Evolutionary conservation across 768 basidiomycete species (phyloP).

Genomic region (Heimioporus sp.): DNA sequence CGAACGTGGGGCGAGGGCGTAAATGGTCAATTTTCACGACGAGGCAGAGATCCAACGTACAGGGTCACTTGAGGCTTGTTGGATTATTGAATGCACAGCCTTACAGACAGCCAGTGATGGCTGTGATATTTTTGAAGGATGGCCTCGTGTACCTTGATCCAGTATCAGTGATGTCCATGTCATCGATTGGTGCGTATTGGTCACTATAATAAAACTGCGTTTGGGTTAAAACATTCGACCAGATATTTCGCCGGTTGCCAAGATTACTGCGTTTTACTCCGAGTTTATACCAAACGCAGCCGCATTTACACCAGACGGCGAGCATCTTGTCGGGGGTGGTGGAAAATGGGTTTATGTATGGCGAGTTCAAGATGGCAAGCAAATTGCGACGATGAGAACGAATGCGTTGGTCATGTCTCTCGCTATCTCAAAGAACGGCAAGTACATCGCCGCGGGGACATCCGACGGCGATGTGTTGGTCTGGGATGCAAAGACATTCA

Average conservation of each 20-base stretch:
- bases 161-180: too few species aligned
- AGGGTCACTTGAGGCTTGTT: too few species aligned
- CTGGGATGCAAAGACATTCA: too few species aligned
- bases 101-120: too few species aligned
- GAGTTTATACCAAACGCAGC: background rate
- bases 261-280: background rate
- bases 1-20: too few species aligned
- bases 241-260: background rate
- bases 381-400: background rate
- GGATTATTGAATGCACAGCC: too few species aligned
- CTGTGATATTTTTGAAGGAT: too few species aligned
- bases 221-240: background rate
- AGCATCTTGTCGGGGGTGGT: background rate
- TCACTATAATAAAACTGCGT: background rate
- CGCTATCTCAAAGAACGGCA: background rate
- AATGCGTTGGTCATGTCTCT: too few species aligned
- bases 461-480: background rate
- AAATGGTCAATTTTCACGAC: too few species aligned
- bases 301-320: background rate
- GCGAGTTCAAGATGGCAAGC: conserved; percentile 1
- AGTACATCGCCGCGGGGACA: conserved; percentile 2
- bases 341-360: background rate
- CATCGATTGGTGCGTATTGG: background rate
- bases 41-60: too few species aligned
- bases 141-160: too few species aligned